phyloP scores from a whole-genome alignment of 1,284 basidiomycete genomes.

The Ustanciosporium gigantosporum region DNA sequence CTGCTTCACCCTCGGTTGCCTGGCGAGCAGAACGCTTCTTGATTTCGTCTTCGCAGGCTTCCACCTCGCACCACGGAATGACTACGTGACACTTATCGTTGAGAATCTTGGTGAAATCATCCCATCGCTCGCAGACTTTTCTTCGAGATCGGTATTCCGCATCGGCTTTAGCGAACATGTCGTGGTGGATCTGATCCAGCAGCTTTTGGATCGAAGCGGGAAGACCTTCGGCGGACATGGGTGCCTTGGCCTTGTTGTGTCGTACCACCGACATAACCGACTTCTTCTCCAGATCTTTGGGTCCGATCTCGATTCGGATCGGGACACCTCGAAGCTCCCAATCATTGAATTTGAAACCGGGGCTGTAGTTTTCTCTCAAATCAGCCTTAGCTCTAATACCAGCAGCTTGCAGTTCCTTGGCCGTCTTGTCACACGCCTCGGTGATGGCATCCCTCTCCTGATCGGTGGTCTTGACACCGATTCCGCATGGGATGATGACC shows the following conservation, averaged over 20 bases:
- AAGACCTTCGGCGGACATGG: constrained; percentile 33
- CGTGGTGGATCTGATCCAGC: constrained; percentile 82
- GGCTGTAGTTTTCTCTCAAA: constrained; percentile 90
- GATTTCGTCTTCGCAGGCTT: constrained; percentile 95
- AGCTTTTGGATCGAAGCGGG: constrained; percentile 62
- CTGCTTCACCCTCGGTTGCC: constrained; percentile 41
- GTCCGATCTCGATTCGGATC: constrained; percentile 93
- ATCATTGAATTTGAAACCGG: constrained; percentile 98
- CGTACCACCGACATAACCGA: constrained; percentile 85
- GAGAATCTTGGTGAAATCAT: constrained; percentile 84
- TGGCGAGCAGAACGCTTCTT: constrained; percentile 81
- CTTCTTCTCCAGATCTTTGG: constrained; percentile 82
- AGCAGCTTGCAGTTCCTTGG: constrained; percentile 65
- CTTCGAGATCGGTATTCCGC: constrained; percentile 75
- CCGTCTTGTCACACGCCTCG: constrained; percentile 69
- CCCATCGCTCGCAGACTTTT: constrained; percentile 78
- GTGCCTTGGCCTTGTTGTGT: constrained; percentile 70
- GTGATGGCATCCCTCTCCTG: constrained; percentile 72
- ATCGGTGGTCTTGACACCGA: constrained; percentile 66
- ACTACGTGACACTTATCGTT: constrained; percentile 86
- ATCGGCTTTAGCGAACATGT: constrained; percentile 84
- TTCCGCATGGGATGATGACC: constrained; percentile 88
- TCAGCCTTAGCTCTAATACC: constrained; percentile 88
- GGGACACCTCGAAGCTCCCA: constrained; percentile 93
- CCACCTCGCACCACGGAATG: constrained; percentile 95